Conservation (phyloP, 176 grass and related monocot genomes). For the Coix lacrymajobi region DNA sequence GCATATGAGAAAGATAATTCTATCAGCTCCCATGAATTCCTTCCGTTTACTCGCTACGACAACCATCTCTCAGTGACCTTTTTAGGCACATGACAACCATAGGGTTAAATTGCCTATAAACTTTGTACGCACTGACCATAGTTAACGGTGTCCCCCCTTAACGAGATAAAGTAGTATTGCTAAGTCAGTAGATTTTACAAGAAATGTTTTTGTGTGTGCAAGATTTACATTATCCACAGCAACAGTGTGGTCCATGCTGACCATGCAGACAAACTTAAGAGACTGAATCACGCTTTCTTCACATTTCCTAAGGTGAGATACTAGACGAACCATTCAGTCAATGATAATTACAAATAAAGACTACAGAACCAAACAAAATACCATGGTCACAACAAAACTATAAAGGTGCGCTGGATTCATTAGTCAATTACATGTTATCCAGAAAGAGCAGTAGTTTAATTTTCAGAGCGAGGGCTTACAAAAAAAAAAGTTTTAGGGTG, state of each 20-base stretch:
- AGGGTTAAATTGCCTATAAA: constrained; percentile 7
- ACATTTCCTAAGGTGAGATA: neutral
- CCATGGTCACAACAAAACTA: neutral
- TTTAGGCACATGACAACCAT: neutral
- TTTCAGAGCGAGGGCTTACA: neutral
- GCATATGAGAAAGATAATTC: constrained; percentile 70
- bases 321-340: neutral
- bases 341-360: neutral
- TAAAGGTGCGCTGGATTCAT: neutral
- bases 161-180: neutral
- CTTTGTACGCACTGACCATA: neutral
- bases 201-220: neutral
- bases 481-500: neutral
- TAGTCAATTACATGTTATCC: neutral
- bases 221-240: constrained; percentile 1
- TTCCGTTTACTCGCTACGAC: constrained; percentile 14
- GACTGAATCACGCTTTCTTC: neutral
- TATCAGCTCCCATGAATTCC: constrained; percentile 67
- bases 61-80: constrained; percentile 21
- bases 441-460: neutral
- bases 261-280: neutral
- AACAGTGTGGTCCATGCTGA: neutral
- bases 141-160: neutral
- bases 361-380: neutral
- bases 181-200: neutral